Evolutionary conservation across 139 green algal genomes (phyloP).

Genomic region (Marvania coccoides): DNA sequence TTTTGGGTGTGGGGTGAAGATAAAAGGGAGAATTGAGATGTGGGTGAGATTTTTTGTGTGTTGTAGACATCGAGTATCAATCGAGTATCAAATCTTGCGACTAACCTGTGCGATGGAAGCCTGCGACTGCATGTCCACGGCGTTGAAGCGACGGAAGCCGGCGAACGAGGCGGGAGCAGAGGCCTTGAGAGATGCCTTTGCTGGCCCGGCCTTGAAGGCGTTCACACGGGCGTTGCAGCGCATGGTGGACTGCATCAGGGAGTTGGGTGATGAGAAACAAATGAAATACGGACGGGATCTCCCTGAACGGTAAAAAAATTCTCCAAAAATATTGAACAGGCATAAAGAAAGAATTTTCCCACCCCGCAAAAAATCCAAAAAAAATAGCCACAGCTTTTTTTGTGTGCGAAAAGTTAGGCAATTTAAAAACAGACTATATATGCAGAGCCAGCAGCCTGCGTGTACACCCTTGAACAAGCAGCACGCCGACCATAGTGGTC

Average conservation of each 20-base stretch:
- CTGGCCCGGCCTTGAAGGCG: neutral
- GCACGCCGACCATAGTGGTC: no score
- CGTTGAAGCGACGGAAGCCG: neutral
- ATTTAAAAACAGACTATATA: no score
- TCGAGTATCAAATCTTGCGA: neutral
- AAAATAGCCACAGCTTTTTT: no score
- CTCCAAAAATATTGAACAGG: neutral
- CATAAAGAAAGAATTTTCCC: no score
- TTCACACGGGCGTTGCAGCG: neutral
- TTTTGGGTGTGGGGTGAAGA: neutral
- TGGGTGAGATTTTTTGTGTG: neutral
- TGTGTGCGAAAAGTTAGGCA: no score
- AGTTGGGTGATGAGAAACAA: neutral
- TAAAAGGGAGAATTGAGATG: neutral
- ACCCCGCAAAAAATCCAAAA: no score
- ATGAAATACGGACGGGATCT: neutral
- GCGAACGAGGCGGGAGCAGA: constrained; percentile 1
- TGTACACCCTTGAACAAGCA: no score
- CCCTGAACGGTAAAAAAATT: neutral
- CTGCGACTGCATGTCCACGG: neutral
- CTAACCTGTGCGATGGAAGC: neutral
- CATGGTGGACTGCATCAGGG: neutral
- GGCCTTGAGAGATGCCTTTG: neutral
- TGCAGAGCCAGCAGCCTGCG: no score
- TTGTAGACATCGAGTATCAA: no score